Conservation (phyloP, 1,284 basidiomycete genomes). For the Trichosporon asahii region DNA sequence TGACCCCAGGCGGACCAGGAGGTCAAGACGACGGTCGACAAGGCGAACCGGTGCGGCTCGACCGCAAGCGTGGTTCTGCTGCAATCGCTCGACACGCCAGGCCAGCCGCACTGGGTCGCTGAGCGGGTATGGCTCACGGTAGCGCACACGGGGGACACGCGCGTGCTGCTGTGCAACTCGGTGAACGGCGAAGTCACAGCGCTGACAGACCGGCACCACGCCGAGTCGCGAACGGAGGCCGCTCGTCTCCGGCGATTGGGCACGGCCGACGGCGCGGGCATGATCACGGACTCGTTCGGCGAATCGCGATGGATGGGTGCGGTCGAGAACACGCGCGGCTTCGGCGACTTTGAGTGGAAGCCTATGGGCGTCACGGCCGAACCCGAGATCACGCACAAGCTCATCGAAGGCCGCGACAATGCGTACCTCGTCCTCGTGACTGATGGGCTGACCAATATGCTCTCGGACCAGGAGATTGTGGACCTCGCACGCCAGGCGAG, state of each 20-base stretch:
- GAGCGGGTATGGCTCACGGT: slow-evolving; percentile 70
- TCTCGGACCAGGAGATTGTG: slow-evolving; percentile 91
- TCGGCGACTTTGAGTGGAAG: slow-evolving; percentile 90
- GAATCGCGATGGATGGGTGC: slow-evolving; percentile 96
- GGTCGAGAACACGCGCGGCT: slow-evolving; percentile 84
- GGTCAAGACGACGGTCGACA: slow-evolving; percentile 59
- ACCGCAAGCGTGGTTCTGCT: slow-evolving; percentile 86
- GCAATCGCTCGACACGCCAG: slow-evolving; percentile 73
- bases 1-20: slow-evolving; percentile 59
- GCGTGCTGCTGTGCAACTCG: slow-evolving; percentile 74
- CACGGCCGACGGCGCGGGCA: slow-evolving; percentile 56
- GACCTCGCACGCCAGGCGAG: slow-evolving; percentile 74
- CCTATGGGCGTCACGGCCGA: slow-evolving; percentile 88
- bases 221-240: slow-evolving; percentile 81
- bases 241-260: slow-evolving; percentile 82
- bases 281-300: slow-evolving; percentile 92
- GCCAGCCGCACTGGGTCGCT: slow-evolving; percentile 74
- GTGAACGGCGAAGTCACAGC: slow-evolving; percentile 67
- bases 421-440: slow-evolving; percentile 77
- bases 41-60: slow-evolving; percentile 61
- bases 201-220: slow-evolving; percentile 89
- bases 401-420: slow-evolving; percentile 71
- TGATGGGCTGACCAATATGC: slow-evolving; percentile 84
- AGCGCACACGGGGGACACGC: slow-evolving; percentile 92
- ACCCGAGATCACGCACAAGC: slow-evolving; percentile 79